Percentiles rank a stretch among this genome's conserved stretches.
Evolutionary conservation across 1,284 basidiomycete genomes (phyloP).

Genomic region (Hymenochaete sp.): DNA sequence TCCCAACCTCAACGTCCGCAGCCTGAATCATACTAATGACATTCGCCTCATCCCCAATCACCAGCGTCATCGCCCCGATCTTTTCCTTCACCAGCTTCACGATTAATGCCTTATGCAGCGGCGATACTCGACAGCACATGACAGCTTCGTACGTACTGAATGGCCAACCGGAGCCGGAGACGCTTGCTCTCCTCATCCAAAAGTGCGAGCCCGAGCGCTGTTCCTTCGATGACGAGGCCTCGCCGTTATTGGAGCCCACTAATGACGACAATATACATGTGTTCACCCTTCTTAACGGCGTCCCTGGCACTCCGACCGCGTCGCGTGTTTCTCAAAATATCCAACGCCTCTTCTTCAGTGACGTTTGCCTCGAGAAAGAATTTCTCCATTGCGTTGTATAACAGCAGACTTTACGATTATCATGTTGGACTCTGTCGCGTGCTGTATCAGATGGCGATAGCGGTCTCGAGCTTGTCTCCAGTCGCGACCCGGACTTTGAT

Average conservation of each 20-base stretch:
- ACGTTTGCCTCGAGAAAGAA: conserved; percentile 80
- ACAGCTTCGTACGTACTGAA: conserved; percentile 91
- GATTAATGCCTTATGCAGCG: conserved; percentile 92
- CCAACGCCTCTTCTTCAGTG: conserved; percentile 37
- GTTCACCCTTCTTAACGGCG: conserved; percentile 50
- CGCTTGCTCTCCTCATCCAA: conserved; percentile 66
- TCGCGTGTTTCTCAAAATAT: conserved; percentile 16
- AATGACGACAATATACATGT: conserved; percentile 74
- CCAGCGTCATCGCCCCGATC: conserved; percentile 82
- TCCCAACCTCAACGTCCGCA: conserved; percentile 93
- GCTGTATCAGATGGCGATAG: conserved; percentile 95
- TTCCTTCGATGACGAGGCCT: conserved; percentile 92
- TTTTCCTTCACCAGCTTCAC: conserved; percentile 90
- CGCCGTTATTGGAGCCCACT: conserved; percentile 82
- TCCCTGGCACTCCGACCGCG: conserved; percentile 19
- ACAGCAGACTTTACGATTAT: conserved; percentile 90
- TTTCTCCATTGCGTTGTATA: conserved; percentile 71
- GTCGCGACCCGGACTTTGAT: conserved; percentile 99
- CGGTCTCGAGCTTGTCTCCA: conserved; percentile 98
- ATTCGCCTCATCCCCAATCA: conserved; percentile 96
- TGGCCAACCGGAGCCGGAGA: conserved; percentile 76
- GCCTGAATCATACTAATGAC: conserved; percentile 94
- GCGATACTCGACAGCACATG: conserved; percentile 95
- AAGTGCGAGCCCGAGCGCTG: conserved; percentile 66
- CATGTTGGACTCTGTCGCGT: conserved; percentile 88